Percentiles rank a stretch among this genome's conserved stretches.
Evolutionary conservation across 1,284 basidiomycete species (phyloP).

Genomic region (Trichosporon ovoides): DNA sequence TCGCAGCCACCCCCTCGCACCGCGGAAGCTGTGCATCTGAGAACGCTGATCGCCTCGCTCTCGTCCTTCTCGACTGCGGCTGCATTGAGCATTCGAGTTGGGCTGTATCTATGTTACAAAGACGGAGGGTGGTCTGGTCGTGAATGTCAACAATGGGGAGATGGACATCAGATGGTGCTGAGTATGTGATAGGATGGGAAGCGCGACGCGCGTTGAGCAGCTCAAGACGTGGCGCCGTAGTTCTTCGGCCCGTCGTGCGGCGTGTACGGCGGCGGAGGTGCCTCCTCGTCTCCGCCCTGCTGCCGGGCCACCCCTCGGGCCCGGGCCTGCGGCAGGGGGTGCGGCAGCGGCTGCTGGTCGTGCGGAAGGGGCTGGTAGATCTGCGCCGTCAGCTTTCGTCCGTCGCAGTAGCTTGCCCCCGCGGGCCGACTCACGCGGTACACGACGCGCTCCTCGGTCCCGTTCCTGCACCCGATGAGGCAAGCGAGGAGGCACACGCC

Average conservation of each 20-base stretch:
- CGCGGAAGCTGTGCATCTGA: too few species aligned
- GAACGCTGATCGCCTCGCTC: too few species aligned
- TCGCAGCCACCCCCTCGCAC: too few species aligned
- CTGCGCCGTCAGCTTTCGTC: neutral
- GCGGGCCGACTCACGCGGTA: neutral
- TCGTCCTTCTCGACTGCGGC: too few species aligned
- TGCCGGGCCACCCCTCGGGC: neutral
- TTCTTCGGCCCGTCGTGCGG: neutral
- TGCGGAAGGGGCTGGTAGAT: neutral
- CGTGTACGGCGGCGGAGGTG: neutral
- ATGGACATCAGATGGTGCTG: too few species aligned
- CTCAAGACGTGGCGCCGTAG: neutral
- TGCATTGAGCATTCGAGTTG: too few species aligned
- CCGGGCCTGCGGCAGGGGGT: neutral
- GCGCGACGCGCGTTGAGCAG: neutral
- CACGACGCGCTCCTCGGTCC: neutral
- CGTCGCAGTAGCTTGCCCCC: neutral
- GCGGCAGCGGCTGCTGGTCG: neutral
- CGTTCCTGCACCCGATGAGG: neutral
- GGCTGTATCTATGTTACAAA: too few species aligned
- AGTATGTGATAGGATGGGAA: neutral
- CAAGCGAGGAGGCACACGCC: neutral
- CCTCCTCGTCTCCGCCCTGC: neutral
- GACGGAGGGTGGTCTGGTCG: too few species aligned
- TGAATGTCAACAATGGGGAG: too few species aligned